Base-by-base conservation (phyloP, 129 eudicot genomes). In the Flaveria bidentis region DNA sequence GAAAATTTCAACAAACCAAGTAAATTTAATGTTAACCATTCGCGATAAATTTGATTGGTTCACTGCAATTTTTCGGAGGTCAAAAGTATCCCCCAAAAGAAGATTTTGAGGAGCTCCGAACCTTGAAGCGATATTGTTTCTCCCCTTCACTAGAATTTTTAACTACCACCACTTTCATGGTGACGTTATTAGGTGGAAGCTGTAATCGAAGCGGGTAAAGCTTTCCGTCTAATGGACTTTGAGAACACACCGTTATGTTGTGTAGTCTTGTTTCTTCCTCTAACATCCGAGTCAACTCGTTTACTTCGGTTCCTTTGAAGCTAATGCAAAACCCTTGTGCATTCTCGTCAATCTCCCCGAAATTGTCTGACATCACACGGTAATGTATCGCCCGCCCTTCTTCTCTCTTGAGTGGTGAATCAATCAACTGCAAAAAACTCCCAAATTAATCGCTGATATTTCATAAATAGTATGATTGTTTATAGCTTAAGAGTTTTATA, bases 161-260 rank as follows among this genome's bases (percentile, higher is more conserved):
- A 82, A 92, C 90, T 16, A 92, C 86, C 14, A 92, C 91, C 6
- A 92, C 91, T 80, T 92, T 85, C 97, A 92, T 92, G 45, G 87
- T 82, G 14, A 82, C 76, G 50, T 87, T 87, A 53, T 89, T 92
- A 46, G 97, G 97, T 56, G 97, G 97, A 71, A 92, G 96, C 81
- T 89, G 93, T 77, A 92, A 81, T 36, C 78, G 86, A 17, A 92
- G 97, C 0, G 97, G 97, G 67, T 82, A 87, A 44, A 92, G 93
- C 77, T 89, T 84, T 53, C 97, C 96, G 12, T 92, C 91, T 81
- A 92, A 75, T 0, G 93, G 96, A 74, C 93, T 92, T 50, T 76
- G 79, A 0, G 89, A 71, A 67, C 97, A 92, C 74, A 92, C 96
- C 0, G 81, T 79, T 22, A 88, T 67, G 77, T 91, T 85, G 8